A percentile compares a stretch with the other conserved stretches of the same genome.
phyloP scores from a whole-genome alignment of 139 green algal species.

The Mesostigma viride region DNA sequence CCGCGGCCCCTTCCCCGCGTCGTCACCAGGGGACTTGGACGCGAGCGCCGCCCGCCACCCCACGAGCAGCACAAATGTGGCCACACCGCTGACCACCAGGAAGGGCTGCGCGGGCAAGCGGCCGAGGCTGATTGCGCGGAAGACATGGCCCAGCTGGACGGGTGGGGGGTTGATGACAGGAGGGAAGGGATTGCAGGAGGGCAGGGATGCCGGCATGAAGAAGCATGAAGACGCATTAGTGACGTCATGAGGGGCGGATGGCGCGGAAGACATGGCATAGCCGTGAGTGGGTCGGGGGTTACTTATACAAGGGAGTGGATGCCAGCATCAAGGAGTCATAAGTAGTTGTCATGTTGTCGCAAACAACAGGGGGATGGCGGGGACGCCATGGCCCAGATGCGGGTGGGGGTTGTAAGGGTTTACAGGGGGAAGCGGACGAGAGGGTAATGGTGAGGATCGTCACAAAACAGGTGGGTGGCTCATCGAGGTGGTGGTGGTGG shows the following conservation, averaged over 20 bases:
- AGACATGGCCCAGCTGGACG: conserved; percentile 29
- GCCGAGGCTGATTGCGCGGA: conserved; percentile 24
- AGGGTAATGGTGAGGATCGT: too few species aligned
- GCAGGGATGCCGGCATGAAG: neutral
- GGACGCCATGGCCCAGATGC: too few species aligned
- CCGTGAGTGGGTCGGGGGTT: neutral
- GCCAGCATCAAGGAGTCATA: neutral
- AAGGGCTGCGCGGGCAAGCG: conserved; percentile 24
- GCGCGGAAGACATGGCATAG: neutral
- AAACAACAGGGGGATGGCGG: too few species aligned
- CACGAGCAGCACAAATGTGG: conserved; percentile 31
- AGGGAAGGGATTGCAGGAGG: neutral
- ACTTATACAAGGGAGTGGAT: neutral
- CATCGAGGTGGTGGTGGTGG: too few species aligned
- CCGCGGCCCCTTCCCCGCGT: conserved; percentile 1
- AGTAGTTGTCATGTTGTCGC: too few species aligned
- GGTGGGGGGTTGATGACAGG: neutral
- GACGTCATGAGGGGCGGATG: neutral
- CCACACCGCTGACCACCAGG: conserved; percentile 26
- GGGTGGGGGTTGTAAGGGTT: too few species aligned
- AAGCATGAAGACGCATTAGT: neutral
- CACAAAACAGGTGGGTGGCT: too few species aligned
- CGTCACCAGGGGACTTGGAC: neutral
- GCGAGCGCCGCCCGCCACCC: conserved; percentile 24
- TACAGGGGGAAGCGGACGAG: too few species aligned